Percentiles rank a stretch among this genome's conserved stretches.
phyloP scores from a whole-genome alignment of 306 rosid genomes.

The Prunus mume region DNA sequence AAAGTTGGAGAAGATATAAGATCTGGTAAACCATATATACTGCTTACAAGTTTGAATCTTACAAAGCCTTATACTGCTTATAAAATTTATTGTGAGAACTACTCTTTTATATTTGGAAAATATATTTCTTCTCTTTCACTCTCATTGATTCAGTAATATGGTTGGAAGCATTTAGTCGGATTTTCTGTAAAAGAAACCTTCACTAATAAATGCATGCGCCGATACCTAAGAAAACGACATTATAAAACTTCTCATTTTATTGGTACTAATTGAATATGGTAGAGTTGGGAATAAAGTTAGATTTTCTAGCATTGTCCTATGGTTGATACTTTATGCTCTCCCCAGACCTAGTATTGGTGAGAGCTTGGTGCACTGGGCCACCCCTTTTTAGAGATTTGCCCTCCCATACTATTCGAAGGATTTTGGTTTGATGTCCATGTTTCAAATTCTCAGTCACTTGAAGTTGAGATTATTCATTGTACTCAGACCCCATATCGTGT shows the following conservation, averaged over 20 bases:
- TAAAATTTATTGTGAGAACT: background rate
- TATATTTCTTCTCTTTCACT: background rate
- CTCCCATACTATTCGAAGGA: background rate
- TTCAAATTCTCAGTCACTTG: no score
- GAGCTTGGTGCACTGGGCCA: background rate
- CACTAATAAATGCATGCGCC: background rate
- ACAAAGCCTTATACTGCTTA: background rate
- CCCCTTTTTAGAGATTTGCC: background rate
- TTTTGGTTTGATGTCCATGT: background rate
- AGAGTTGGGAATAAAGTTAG: background rate
- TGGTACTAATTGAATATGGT: background rate
- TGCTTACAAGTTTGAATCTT: conserved; percentile 17
- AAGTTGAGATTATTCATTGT: background rate
- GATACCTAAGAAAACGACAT: background rate
- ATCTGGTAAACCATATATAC: conserved; percentile 63
- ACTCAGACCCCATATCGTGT: background rate
- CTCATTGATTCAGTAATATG: background rate
- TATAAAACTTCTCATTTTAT: background rate
- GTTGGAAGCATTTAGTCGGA: background rate
- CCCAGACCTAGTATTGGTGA: background rate
- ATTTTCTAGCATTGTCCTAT: background rate
- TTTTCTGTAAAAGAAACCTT: background rate
- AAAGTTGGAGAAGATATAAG: conserved; percentile 98
- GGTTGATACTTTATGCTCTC: background rate
- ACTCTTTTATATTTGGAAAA: background rate